Base-by-base conservation (phyloP, 495 filamentous ascomycete genomes). In the Penicillium herquei region DNA sequence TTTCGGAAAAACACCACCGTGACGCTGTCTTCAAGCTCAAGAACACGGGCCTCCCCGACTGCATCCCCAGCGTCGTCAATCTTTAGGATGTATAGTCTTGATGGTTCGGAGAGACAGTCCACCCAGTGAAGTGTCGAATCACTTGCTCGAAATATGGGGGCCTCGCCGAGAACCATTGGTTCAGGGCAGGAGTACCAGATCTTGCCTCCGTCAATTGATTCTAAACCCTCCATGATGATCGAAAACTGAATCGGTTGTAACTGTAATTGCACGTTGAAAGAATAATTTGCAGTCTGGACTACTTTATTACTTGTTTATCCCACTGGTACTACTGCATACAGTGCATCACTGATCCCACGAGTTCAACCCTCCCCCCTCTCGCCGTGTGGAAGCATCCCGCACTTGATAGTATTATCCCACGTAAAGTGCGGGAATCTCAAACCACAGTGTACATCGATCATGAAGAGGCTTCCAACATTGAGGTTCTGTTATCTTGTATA, bases 1-100 rank as follows among this genome's bases (percentile, higher is more conserved):
- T 46, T 46, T 9, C 43, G 43, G 26, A 46, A 46, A 14, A 46
- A 46, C 6, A 32, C 43, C 26, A 46, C 43, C 8, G 43, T 46
- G 11, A 46, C 43, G 9, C 43, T 46, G 9, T 46, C 43, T 32
- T 46, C 43, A 7, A 46, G 13, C 0, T 46, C 43, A 7, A 46
- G 43, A 3, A 46, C 39, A 2, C 39, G 39, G 14, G 39, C 39
- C n/a, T 41, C 39, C 14, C 39, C 39, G 2, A 41, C 39, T 14
- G 39, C 39, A 13, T 41, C 39, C 7, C 39, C 39, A 13, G 6
- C 39, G 14, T 41, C 39, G 14, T 41, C 39, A n/a, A 41, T 41
- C 7, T 46, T 46, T 7, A 46, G 21, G 6, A 46, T 46, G 10
- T 32, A 46, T 1, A 46, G 26, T 32, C 26, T 46, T 14, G 43